Evolutionary conservation across 179 eudicot genomes (phyloP), one percentile per base, ranked within the genome.

Genomic region (Patellifolia procumbens): DNA sequence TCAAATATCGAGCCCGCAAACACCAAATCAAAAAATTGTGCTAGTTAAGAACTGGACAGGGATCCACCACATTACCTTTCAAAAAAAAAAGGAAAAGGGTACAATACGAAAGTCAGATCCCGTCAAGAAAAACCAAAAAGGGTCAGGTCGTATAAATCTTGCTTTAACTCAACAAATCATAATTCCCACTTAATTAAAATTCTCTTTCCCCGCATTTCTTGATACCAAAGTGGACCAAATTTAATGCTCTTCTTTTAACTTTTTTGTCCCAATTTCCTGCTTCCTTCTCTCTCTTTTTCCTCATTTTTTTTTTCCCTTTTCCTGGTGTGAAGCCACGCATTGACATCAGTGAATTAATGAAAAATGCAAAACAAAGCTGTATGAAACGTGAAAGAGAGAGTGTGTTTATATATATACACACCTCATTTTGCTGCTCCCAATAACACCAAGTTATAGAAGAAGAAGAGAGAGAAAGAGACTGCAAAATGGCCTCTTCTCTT

Each of bases 111-210:
- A 55, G 31, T 24, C 13, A 55, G 60, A 55, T 55, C 60, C 60
- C 29, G 9, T 3, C 24, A 1, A 32, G 28, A 22, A 12, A 0
- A 43, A 42, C 45, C 52, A 70, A 29, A 70, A 19, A 31, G 64
- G 61, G 7, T 31, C 37, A 35, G 24, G 28, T 52, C 78, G n/a
- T n/a, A n/a, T 75, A 66, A 70, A 61, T 78, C 76, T 78, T 37
- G 55, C 19, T 72, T 78, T 78, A 76, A 72, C 76, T 56, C 29
- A 62, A 65, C 76, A 28, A 73, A 73, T 35, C 52, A 42, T 66
- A 52, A 15, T 74, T 8, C 15, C 2, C 13, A 35, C 8, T 16
- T n/a, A 7, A 9, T 32, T 71, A 68, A 22, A 20, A 6, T 34
- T 4, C 22, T 42, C 8, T 28, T 24, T 19, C 22, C n/a, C 46